Percentiles rank a stretch among this genome's conserved stretches.
Conservation (phyloP, 495 filamentous ascomycete species). For the Filosporella fistucella region DNA sequence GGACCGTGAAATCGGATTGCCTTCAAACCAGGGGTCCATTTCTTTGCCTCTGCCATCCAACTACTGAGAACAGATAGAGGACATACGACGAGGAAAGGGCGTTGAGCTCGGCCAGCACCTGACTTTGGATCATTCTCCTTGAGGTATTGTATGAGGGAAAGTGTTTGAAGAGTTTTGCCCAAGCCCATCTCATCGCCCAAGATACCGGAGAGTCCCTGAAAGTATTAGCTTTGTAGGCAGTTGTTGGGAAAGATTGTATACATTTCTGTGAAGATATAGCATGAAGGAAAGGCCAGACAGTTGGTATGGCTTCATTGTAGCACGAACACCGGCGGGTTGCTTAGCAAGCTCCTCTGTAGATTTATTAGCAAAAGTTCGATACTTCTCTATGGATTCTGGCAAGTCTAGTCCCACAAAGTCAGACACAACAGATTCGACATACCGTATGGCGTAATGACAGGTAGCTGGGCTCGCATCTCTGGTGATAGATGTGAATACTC, state of each 20-base stretch:
- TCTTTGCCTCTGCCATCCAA: constrained; percentile 62
- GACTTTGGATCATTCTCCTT: constrained; percentile 52
- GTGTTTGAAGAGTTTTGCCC: constrained; percentile 87
- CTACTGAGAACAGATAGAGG: constrained; percentile 90
- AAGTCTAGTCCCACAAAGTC: no score
- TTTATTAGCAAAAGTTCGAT: no score
- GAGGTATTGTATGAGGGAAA: constrained; percentile 71
- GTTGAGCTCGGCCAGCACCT: constrained; percentile 28
- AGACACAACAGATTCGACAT: no score
- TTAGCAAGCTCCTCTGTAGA: constrained; percentile 36
- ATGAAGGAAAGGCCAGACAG: constrained; percentile 58
- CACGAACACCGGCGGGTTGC: constrained; percentile 44
- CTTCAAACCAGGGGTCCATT: constrained; percentile 55
- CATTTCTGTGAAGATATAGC: constrained; percentile 50
- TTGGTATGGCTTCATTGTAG: constrained; percentile 61
- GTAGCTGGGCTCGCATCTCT: constrained; percentile 18
- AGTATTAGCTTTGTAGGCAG: constrained; percentile 1
- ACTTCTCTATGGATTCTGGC: no score
- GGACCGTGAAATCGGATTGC: constrained; percentile 54
- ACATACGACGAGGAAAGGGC: constrained; percentile 60
- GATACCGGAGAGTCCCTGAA: constrained; percentile 58
- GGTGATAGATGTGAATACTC: constrained; percentile 17
- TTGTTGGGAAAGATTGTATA: not conserved
- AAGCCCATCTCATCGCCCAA: constrained; percentile 94
- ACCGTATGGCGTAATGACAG: constrained; percentile 35